Percentiles rank a stretch among this genome's conserved stretches.
phyloP scores from a whole-genome alignment of 352 stramenopile genomes.

The Saprolegnia diclina region DNA sequence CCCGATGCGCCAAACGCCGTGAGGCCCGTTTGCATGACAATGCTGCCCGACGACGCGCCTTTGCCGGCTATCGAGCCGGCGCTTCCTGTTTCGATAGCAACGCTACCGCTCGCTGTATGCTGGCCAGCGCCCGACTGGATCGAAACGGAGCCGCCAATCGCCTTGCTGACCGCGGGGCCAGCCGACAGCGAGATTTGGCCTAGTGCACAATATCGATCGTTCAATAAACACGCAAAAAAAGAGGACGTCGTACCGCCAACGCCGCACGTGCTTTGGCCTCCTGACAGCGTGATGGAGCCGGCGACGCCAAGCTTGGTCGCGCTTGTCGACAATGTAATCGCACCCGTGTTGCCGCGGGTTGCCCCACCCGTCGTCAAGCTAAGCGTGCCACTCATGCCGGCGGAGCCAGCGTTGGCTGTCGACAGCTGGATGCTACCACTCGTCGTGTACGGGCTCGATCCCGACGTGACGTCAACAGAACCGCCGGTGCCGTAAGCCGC shows the following conservation, averaged over 20 bases:
- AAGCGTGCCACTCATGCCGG: constrained; percentile 47
- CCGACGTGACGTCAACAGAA: constrained; percentile 41
- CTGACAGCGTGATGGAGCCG: background rate
- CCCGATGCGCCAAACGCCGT: constrained; percentile 3
- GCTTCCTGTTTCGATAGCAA: constrained; percentile 3
- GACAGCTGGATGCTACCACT: constrained; percentile 49
- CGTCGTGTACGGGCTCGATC: constrained; percentile 46
- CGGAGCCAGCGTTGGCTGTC: constrained; percentile 51
- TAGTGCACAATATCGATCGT: background rate
- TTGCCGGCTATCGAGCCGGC: background rate
- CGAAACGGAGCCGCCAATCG: constrained; percentile 12
- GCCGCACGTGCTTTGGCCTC: background rate
- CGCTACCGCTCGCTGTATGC: constrained; percentile 15
- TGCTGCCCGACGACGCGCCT: background rate
- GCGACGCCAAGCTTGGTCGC: background rate
- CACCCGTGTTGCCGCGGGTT: constrained; percentile 2
- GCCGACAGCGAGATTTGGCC: constrained; percentile 5
- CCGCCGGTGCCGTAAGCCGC: constrained; percentile 50
- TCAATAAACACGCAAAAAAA: background rate
- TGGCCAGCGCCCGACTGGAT: constrained; percentile 4
- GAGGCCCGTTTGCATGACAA: constrained; percentile 10
- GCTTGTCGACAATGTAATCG: constrained; percentile 3
- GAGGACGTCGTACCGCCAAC: background rate
- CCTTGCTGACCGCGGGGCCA: background rate
- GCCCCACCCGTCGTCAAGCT: constrained; percentile 29